Evolutionary conservation across 768 basidiomycete genomes (phyloP).

Genomic region (Clitopilus hobsonii): DNA sequence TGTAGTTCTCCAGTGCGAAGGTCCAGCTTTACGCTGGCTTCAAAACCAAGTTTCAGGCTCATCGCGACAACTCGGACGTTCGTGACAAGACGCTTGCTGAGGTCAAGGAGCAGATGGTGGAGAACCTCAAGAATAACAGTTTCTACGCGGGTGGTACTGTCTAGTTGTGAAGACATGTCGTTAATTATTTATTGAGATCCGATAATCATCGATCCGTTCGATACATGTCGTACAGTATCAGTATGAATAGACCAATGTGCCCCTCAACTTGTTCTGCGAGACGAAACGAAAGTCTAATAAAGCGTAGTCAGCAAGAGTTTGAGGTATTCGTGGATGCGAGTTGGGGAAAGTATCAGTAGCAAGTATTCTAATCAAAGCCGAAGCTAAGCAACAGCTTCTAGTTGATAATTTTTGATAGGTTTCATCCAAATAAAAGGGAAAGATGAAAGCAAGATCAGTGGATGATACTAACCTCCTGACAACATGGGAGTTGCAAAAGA

Average conservation of each 20-base stretch:
- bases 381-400: constrained; percentile 89
- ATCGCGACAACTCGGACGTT: constrained; percentile 32
- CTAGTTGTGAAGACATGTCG: not conserved
- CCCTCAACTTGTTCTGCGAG: too few species aligned
- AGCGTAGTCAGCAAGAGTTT: not conserved
- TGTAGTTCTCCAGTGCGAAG: constrained; percentile 33
- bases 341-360: constrained; percentile 25
- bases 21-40: constrained; percentile 41
- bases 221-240: too few species aligned
- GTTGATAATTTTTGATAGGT: constrained; percentile 56
- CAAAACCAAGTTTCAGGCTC: constrained; percentile 35
- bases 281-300: not conserved
- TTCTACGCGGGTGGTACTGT: not conserved
- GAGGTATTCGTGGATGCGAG: not conserved
- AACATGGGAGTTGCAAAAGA: too few species aligned
- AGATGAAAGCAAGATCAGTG: not conserved
- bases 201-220: too few species aligned
- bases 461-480: constrained; percentile 1
- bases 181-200: too few species aligned
- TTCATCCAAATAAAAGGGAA: constrained; percentile 32
- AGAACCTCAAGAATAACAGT: constrained; percentile 28
- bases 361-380: constrained; percentile 52
- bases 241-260: too few species aligned
- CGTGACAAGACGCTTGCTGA: constrained; percentile 34
- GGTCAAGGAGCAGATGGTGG: constrained; percentile 32